These are phyloP conservation scores for Ascomycota sp. DNA, from an alignment of 2,329 filamentous ascomycete species.

Conservation along the genomic window DNA sequence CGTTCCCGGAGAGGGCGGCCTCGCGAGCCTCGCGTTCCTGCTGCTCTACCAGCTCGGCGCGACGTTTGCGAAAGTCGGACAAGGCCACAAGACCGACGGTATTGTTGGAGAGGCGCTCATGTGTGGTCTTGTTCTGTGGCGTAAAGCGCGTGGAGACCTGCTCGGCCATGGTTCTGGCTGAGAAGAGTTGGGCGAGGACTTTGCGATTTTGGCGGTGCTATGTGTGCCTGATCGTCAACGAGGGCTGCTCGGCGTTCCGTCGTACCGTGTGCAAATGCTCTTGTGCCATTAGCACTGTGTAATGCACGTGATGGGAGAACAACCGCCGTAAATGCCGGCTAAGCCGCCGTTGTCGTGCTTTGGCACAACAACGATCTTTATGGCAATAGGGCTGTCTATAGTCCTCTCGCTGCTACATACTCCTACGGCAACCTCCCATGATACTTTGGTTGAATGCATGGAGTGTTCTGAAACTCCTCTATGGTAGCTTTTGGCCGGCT, in stretches of 20 bases:
- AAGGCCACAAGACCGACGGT: constrained; percentile 83
- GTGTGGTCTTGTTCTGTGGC: constrained; percentile 52
- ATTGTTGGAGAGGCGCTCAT: constrained; percentile 65
- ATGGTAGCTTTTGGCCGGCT: constrained; percentile 38
- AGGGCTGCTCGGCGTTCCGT: no score
- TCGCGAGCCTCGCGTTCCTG: constrained; percentile 67
- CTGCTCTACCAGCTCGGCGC: constrained; percentile 81
- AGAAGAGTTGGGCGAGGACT: neutral
- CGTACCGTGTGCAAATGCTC: no score
- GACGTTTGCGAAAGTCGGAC: constrained; percentile 87
- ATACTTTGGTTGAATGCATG: no score
- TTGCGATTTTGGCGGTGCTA: no score
- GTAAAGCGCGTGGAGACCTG: constrained; percentile 41
- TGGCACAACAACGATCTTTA: no score
- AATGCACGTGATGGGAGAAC: no score
- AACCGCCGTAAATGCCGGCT: no score
- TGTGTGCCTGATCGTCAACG: no score
- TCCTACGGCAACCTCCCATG: neutral
- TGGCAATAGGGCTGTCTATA: no score
- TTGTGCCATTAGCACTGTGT: no score
- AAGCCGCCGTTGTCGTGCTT: no score
- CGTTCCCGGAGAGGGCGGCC: constrained; percentile 23
- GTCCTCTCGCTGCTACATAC: neutral
- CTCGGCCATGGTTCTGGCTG: constrained; percentile 17
- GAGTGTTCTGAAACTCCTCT: no score